Percentiles rank a stretch among this genome's conserved stretches.
Conservation (phyloP, 2,329 filamentous ascomycete species). For the Colletotrichum liriopes region DNA sequence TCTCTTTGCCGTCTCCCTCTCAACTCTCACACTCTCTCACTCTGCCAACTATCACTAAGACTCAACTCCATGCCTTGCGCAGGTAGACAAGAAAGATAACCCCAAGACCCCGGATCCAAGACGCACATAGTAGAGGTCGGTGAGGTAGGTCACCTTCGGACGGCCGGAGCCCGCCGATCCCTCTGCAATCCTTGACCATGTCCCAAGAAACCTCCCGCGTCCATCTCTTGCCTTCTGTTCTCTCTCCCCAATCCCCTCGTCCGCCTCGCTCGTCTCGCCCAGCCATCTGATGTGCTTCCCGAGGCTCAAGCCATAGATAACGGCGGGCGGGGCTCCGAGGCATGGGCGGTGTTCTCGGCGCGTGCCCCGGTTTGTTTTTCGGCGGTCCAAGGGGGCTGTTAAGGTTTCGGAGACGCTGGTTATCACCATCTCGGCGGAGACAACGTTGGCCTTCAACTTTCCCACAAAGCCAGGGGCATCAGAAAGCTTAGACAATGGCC, state of each 20-base stretch:
- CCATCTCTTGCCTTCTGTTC: neutral
- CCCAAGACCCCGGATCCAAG: neutral
- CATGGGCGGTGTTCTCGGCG: neutral
- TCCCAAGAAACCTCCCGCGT: no score
- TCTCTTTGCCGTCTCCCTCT: neutral
- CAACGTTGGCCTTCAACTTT: neutral
- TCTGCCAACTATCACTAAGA: neutral
- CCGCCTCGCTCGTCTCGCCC: neutral
- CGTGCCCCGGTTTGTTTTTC: neutral
- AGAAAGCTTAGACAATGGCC: no score
- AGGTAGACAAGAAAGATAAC: neutral
- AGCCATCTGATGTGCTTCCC: neutral
- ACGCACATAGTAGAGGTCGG: neutral
- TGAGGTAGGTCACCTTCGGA: constrained; percentile 17
- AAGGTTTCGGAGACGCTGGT: neutral
- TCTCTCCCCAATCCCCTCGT: neutral
- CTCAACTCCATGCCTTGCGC: neutral
- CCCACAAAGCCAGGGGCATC: no score
- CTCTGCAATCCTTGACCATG: constrained; percentile 17
- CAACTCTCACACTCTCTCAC: no score
- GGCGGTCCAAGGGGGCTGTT: neutral
- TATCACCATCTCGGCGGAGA: neutral
- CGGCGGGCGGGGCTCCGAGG: neutral
- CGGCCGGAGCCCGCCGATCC: constrained; percentile 41
- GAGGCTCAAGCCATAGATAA: neutral